Conservation (phyloP, 2,329 filamentous ascomycete genomes). For the Aspergillus neoniger region DNA sequence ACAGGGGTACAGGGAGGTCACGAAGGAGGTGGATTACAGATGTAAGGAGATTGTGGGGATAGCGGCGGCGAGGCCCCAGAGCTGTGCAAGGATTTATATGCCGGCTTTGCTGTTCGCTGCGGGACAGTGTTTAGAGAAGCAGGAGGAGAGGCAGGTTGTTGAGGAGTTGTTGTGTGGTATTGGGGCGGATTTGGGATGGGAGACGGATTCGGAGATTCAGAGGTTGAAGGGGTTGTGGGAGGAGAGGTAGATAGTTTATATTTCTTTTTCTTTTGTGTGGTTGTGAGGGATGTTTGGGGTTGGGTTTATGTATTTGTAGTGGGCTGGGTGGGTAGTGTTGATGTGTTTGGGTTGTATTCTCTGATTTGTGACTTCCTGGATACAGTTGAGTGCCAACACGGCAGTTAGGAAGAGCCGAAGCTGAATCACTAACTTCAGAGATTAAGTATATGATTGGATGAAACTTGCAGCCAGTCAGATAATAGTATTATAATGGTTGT, state of each 20-base stretch:
- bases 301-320: background rate
- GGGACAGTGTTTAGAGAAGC: slow-evolving; percentile 58
- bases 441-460: too few species aligned
- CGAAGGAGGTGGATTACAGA: slow-evolving; percentile 57
- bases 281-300: background rate
- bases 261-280: background rate
- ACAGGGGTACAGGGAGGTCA: slow-evolving; percentile 58
- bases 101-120: slow-evolving; percentile 62
- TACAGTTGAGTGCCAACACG: too few species aligned
- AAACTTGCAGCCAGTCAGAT: too few species aligned
- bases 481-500: too few species aligned
- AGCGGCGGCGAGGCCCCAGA: slow-evolving; percentile 56
- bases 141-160: slow-evolving; percentile 56
- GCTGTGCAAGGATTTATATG: slow-evolving; percentile 59
- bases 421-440: too few species aligned
- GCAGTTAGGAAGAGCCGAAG: too few species aligned
- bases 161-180: slow-evolving; percentile 58
- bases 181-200: slow-evolving; percentile 63
- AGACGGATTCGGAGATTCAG: slow-evolving; percentile 57
- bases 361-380: too few species aligned
- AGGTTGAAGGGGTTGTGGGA: slow-evolving; percentile 46
- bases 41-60: slow-evolving; percentile 62
- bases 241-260: slow-evolving; percentile 11
- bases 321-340: background rate
- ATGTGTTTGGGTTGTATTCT: background rate